phyloP scores from a whole-genome alignment of 306 rosid species.

The Pyrus pyrifolia region DNA sequence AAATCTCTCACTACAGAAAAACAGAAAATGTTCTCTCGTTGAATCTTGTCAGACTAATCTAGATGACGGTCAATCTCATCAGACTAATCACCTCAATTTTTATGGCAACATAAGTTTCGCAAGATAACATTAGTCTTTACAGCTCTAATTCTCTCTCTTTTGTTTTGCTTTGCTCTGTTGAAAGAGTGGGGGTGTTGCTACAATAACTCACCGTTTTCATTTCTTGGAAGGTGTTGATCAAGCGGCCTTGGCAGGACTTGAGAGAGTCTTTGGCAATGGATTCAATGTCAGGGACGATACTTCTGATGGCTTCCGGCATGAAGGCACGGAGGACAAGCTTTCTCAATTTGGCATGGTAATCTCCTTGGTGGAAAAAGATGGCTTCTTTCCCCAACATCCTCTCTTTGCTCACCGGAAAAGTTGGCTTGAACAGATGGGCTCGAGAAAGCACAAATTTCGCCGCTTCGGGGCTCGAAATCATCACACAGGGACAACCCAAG shows the following conservation, averaged over 20 bases:
- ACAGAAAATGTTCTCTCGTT: not conserved
- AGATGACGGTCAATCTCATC: no score
- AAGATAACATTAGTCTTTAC: not conserved
- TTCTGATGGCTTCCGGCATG: conserved; percentile 62
- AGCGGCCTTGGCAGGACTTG: conserved; percentile 55
- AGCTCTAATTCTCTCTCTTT: not conserved
- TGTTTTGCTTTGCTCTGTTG: not conserved
- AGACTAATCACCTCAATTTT: not conserved
- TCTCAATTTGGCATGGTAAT: conserved; percentile 77
- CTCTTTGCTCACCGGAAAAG: conserved; percentile 91
- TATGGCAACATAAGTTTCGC: no score
- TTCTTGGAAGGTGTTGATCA: conserved; percentile 75
- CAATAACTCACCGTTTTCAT: conserved; percentile 65
- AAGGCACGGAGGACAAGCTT: conserved; percentile 83
- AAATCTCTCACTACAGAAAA: not conserved
- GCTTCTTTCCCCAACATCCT: conserved; percentile 96
- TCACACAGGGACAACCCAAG: conserved; percentile 92
- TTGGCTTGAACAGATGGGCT: conserved; percentile 85
- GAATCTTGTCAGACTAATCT: not conserved
- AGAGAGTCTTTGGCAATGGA: conserved; percentile 59
- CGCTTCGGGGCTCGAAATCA: conserved; percentile 90
- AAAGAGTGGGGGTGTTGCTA: not conserved
- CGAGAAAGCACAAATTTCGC: conserved; percentile 71
- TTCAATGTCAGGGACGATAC: conserved; percentile 49
- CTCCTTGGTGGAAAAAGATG: conserved; percentile 88